Evolutionary conservation across 768 basidiomycete species (phyloP).

Genomic region (Rhizopogon salebrosus): DNA sequence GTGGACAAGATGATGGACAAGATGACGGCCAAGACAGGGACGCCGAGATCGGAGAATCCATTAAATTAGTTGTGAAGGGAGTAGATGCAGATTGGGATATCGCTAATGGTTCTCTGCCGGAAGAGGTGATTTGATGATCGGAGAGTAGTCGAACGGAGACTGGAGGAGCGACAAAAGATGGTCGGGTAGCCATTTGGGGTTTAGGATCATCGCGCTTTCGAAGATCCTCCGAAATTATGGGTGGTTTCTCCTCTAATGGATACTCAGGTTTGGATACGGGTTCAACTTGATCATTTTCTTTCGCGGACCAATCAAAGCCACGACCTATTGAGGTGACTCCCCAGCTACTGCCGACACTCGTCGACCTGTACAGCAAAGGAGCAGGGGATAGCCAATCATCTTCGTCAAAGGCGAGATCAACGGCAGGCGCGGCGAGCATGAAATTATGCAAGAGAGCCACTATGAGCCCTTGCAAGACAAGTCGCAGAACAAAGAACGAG

Average conservation of each 20-base stretch:
- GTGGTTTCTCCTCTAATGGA: slow-evolving; percentile 7
- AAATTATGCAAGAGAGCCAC: not conserved
- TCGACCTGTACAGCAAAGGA: slow-evolving; percentile 50
- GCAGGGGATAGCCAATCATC: slow-evolving; percentile 62
- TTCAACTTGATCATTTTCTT: slow-evolving; percentile 25
- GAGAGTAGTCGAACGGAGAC: slow-evolving; percentile 16
- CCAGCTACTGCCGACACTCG: slow-evolving; percentile 76
- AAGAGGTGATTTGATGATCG: slow-evolving; percentile 17
- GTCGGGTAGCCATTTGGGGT: slow-evolving; percentile 5
- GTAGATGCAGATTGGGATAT: slow-evolving; percentile 24
- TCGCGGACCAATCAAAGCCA: slow-evolving; percentile 70
- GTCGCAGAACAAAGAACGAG: not conserved
- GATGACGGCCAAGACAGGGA: slow-evolving; percentile 19
- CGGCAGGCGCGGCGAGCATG: slow-evolving; percentile 57
- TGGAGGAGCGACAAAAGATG: slow-evolving; percentile 12
- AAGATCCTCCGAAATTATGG: slow-evolving; percentile 11
- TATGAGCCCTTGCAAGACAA: not conserved
- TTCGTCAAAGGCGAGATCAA: slow-evolving; percentile 63
- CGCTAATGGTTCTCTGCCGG: slow-evolving; percentile 22
- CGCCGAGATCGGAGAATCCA: slow-evolving; percentile 21
- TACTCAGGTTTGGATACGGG: slow-evolving; percentile 1
- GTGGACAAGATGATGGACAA: slow-evolving; percentile 22
- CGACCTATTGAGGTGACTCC: slow-evolving; percentile 81
- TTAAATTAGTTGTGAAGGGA: slow-evolving; percentile 13
- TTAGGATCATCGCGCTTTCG: slow-evolving; percentile 6